Evolutionary conservation across 2,329 filamentous ascomycete genomes (phyloP).

Genomic region (Calycina herbarum): DNA sequence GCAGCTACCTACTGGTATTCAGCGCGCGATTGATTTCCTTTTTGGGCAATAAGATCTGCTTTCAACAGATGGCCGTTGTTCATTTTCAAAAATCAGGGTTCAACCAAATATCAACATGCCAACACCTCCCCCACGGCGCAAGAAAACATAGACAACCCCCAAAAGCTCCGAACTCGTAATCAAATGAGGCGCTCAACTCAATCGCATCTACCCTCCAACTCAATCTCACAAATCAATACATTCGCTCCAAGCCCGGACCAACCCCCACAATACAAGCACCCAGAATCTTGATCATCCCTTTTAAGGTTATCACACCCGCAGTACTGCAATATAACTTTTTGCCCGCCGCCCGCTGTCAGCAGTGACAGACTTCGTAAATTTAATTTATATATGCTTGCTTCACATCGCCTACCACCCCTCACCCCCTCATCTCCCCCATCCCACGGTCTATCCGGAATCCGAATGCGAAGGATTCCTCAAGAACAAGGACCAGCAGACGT

Average conservation of each 20-base stretch:
- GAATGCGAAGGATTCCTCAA: constrained; percentile 5
- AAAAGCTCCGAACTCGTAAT: no score
- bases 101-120: no score
- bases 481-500: not conserved
- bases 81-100: no score
- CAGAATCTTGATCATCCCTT: not conserved
- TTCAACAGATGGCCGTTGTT: not conserved
- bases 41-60: not conserved
- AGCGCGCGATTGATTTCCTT: not conserved
- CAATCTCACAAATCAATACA: no score
- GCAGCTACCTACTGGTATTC: not conserved
- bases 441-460: constrained; percentile 9
- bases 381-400: not conserved
- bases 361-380: constrained; percentile 5
- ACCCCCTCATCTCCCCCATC: constrained; percentile 4
- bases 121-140: no score
- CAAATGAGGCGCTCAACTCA: no score
- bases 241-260: not conserved
- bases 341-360: not conserved
- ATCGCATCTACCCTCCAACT: no score
- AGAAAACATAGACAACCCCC: no score
- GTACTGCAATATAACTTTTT: not conserved
- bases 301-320: not conserved
- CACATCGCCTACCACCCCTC: not conserved
- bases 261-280: not conserved